These are phyloP conservation scores for Saposhnikovia divaricata DNA, from an alignment of 129 eudicot species.

Conservation along the genomic window DNA sequence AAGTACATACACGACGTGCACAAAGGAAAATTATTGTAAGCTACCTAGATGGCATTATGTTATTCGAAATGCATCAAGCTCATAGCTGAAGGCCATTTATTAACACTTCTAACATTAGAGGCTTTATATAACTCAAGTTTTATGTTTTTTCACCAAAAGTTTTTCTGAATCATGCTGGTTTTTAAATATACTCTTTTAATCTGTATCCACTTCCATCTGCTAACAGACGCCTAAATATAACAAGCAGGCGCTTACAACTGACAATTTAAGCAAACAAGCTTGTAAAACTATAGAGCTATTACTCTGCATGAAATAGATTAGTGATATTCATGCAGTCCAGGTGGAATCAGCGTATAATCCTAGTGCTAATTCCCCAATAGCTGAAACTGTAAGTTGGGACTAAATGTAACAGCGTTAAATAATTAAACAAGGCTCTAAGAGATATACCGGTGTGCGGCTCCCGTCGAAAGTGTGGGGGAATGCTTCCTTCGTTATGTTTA, in stretches of 20 bases:
- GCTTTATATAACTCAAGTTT: too few relatives aligned
- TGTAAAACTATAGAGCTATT: too few relatives aligned
- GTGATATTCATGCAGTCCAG: too few relatives aligned
- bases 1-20: background rate
- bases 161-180: too few relatives aligned
- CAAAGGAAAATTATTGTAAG: background rate
- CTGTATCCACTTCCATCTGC: too few relatives aligned
- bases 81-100: too few relatives aligned
- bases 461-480: conserved; percentile 68
- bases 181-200: too few relatives aligned
- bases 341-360: too few relatives aligned
- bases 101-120: too few relatives aligned
- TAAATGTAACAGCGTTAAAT: background rate
- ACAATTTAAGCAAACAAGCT: background rate
- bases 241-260: too few relatives aligned
- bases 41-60: background rate
- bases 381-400: background rate
- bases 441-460: conserved; percentile 68
- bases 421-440: conserved; percentile 2
- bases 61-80: background rate
- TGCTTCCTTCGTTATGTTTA: conserved; percentile 50
- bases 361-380: background rate
- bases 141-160: too few relatives aligned
- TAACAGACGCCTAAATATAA: too few relatives aligned
- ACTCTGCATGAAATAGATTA: background rate